Conservation (phyloP, 805 yeast species). For the Metschnikowia noctiluminum region DNA sequence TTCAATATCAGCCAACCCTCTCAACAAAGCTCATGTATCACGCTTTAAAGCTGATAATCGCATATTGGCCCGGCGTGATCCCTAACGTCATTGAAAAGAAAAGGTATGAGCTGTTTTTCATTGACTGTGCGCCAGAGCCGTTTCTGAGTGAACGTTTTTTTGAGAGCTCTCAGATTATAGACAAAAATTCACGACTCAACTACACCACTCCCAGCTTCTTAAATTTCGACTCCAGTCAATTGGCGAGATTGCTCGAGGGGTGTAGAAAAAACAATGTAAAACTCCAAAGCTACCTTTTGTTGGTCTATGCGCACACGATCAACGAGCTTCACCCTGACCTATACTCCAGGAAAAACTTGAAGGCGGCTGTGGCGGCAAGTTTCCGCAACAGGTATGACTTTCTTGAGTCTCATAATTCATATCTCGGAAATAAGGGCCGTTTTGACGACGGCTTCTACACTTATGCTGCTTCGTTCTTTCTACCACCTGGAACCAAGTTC, state of each 20-base stretch:
- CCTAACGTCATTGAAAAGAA: conserved; percentile 9
- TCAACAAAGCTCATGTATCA: not conserved
- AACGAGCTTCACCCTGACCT: conserved; percentile 5
- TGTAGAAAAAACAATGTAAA: conserved; percentile 7
- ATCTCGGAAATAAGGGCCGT: conserved; percentile 3
- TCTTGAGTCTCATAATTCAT: conserved; percentile 6
- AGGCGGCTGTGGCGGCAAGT: conserved; percentile 8
- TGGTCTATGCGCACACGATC: conserved; percentile 8
- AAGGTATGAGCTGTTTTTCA: conserved; percentile 8
- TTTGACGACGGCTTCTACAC: conserved; percentile 12
- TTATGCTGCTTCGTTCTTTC: conserved; percentile 2
- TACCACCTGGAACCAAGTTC: conserved; percentile 5
- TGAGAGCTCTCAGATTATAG: conserved; percentile 4
- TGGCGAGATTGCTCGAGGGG: not conserved
- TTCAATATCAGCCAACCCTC: conserved; percentile 3
- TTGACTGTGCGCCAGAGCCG: conserved; percentile 5
- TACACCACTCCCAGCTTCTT: conserved; percentile 1
- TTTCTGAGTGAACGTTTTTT: conserved; percentile 5
- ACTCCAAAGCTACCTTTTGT: conserved; percentile 4
- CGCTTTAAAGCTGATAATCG: conserved; percentile 1
- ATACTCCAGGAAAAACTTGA: conserved; percentile 6
- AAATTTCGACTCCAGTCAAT: conserved; percentile 1
- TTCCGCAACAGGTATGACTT: conserved; percentile 3
- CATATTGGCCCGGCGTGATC: conserved; percentile 6
- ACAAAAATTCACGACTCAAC: conserved; percentile 7